Conservation (phyloP, 805 yeast species). For the Saturnispora diversa region DNA sequence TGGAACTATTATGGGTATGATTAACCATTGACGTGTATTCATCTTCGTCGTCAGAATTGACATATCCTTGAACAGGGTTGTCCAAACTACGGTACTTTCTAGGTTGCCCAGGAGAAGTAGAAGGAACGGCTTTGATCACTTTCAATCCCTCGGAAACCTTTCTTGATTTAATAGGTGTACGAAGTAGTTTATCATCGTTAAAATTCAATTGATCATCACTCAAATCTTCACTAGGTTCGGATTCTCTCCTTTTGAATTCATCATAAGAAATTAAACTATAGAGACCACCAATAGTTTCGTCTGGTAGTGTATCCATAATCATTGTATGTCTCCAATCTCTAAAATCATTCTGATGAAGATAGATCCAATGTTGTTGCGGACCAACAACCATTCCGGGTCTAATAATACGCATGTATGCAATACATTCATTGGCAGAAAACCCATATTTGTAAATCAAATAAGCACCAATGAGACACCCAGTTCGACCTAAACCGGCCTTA, state of each 20-base stretch:
- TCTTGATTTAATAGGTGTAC: constrained; percentile 69
- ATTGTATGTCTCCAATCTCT: constrained; percentile 93
- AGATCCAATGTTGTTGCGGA: constrained; percentile 98
- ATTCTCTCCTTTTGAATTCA: constrained; percentile 45
- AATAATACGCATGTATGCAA: constrained; percentile 90
- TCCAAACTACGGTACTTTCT: constrained; percentile 49
- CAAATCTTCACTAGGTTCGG: constrained; percentile 19
- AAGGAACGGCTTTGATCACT: constrained; percentile 64
- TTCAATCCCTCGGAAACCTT: constrained; percentile 61
- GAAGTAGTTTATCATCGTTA: constrained; percentile 34
- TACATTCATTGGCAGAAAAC: constrained; percentile 94
- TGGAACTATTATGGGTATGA: constrained; percentile 14
- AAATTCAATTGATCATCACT: constrained; percentile 24
- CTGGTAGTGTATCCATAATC: constrained; percentile 65
- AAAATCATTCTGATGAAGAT: constrained; percentile 90
- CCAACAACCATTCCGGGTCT: constrained; percentile 99
- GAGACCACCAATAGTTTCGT: constrained; percentile 58
- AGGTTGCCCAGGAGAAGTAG: constrained; percentile 95
- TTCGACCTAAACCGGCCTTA: constrained; percentile 96
- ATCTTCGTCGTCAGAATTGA: constrained; percentile 31
- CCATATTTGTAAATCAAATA: constrained; percentile 94
- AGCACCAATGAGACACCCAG: constrained; percentile 97
- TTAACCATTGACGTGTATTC: constrained; percentile 18
- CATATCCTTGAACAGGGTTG: constrained; percentile 26
- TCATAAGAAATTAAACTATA: constrained; percentile 56